These are phyloP conservation scores for Porodaedalea pini DNA, from an alignment of 1,284 basidiomycete species.

Conservation along the genomic window DNA sequence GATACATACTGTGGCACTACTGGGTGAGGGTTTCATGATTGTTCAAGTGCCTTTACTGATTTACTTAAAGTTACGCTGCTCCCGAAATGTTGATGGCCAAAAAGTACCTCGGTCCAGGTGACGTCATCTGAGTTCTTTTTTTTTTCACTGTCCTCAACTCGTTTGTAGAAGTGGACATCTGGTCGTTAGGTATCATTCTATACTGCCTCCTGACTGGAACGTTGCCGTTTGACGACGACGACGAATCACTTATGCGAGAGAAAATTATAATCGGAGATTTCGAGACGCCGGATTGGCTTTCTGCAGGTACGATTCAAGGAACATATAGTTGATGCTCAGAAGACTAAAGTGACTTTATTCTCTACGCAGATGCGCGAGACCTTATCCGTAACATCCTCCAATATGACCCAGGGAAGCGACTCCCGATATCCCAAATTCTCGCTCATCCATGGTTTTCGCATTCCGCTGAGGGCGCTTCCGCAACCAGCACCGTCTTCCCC, in stretches of 20 bases:
- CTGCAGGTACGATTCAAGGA: slow-evolving; percentile 54
- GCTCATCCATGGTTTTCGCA: slow-evolving; percentile 82
- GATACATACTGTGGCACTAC: slow-evolving; percentile 98
- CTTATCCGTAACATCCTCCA: slow-evolving; percentile 80
- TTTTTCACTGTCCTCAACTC: slow-evolving; percentile 8
- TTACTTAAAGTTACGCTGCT: slow-evolving; percentile 60
- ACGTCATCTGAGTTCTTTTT: slow-evolving; percentile 30
- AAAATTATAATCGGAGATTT: slow-evolving; percentile 88
- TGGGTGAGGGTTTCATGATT: slow-evolving; percentile 42
- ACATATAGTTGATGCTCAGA: neutral
- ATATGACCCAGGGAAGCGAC: slow-evolving; percentile 72
- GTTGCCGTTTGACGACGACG: slow-evolving; percentile 96
- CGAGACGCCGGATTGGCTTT: slow-evolving; percentile 90
- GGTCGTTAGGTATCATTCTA: slow-evolving; percentile 95
- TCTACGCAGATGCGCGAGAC: slow-evolving; percentile 68
- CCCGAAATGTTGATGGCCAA: slow-evolving; percentile 92
- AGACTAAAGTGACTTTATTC: neutral
- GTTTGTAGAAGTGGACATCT: slow-evolving; percentile 85
- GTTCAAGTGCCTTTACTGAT: slow-evolving; percentile 1
- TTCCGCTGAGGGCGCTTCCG: slow-evolving; percentile 26
- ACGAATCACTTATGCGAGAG: slow-evolving; percentile 85
- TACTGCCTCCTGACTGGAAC: slow-evolving; percentile 93
- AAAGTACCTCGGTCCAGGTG: slow-evolving; percentile 87
- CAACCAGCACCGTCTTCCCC: slow-evolving; percentile 29
- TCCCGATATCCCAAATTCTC: slow-evolving; percentile 83